phyloP scores from a whole-genome alignment of 768 basidiomycete genomes.

The Mycena sanguinolenta region DNA sequence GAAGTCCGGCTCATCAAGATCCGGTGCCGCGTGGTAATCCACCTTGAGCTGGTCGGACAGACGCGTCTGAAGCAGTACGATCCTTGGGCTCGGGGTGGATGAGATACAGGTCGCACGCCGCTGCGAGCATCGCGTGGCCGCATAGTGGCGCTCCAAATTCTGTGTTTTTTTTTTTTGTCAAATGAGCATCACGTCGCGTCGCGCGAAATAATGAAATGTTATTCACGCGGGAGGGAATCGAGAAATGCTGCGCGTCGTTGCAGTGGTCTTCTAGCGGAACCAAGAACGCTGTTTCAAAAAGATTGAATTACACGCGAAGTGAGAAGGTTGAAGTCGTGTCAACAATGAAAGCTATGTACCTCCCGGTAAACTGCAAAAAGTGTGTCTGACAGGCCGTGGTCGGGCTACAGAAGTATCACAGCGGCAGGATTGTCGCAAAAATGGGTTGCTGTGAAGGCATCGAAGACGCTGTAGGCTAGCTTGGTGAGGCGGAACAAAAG shows the following conservation, averaged over 20 bases:
- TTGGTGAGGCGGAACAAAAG: too few relatives aligned
- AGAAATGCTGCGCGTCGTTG: neutral
- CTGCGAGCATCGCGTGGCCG: constrained; percentile 33
- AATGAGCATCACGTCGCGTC: neutral
- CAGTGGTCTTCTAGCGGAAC: neutral
- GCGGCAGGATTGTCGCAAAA: neutral
- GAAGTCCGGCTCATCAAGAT: neutral
- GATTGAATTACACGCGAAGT: neutral
- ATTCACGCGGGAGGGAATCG: neutral
- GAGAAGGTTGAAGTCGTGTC: neutral
- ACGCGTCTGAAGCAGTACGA: constrained; percentile 32
- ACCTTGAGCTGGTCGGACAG: neutral
- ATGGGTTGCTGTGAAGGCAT: neutral
- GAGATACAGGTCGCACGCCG: constrained; percentile 24
- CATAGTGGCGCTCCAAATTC: constrained; percentile 30
- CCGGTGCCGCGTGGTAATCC: neutral
- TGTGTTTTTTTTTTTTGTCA: neutral
- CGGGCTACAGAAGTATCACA: neutral
- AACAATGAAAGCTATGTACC: neutral
- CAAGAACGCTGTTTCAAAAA: neutral
- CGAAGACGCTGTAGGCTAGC: too few relatives aligned
- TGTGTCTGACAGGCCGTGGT: neutral
- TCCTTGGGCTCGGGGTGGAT: constrained; percentile 24
- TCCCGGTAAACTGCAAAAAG: neutral
- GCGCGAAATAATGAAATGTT: neutral